phyloP scores from a whole-genome alignment of 768 basidiomycete genomes.

The Mycena amicta region DNA sequence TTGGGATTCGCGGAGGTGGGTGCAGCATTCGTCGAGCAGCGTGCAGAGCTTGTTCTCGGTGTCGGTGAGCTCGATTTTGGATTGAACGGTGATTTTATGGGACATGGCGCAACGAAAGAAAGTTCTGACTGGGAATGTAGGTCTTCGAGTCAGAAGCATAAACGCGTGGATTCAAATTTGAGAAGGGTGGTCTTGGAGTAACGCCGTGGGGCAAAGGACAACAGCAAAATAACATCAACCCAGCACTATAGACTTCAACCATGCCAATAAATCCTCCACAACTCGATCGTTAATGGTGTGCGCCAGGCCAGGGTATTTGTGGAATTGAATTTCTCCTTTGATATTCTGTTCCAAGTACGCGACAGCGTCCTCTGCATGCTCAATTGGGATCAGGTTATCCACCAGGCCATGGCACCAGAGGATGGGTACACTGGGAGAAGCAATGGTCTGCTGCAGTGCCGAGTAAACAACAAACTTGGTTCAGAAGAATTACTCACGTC shows the following conservation, averaged over 20 bases:
- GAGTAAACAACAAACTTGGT: neutral
- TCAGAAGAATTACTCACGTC: constrained; percentile 30
- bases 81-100: constrained; percentile 24
- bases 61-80: constrained; percentile 61
- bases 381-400: constrained; percentile 41
- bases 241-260: constrained; percentile 2
- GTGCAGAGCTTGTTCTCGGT: constrained; percentile 70
- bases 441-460: constrained; percentile 31
- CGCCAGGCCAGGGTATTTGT: constrained; percentile 33
- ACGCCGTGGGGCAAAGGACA: too few species aligned
- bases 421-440: constrained; percentile 39
- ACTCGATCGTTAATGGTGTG: constrained; percentile 39
- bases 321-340: constrained; percentile 27
- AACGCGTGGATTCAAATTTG: neutral
- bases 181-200: too few species aligned
- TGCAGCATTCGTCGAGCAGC: constrained; percentile 80
- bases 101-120: neutral
- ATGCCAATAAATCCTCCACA: constrained; percentile 32
- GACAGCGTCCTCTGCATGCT: constrained; percentile 34
- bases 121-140: neutral
- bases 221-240: neutral
- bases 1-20: constrained; percentile 52
- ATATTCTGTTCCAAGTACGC: constrained; percentile 34
- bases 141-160: neutral
- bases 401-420: constrained; percentile 45